phyloP scores from a whole-genome alignment of 352 stramenopile genomes.

The Pythium aristosporum region DNA sequence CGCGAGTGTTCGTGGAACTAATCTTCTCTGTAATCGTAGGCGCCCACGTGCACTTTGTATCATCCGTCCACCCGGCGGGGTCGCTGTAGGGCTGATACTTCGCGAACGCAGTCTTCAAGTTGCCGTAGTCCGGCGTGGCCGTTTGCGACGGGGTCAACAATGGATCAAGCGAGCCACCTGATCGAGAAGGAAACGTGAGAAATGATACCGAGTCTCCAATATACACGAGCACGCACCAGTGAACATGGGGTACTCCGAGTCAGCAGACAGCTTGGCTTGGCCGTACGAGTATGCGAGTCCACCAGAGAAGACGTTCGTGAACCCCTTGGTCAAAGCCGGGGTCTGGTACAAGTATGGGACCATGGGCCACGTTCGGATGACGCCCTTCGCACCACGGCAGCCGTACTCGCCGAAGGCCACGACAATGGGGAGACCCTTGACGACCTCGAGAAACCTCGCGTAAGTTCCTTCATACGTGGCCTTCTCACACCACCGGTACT shows the following conservation, averaged over 20 bases:
- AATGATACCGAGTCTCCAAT: neutral
- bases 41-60: conserved; percentile 63
- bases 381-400: conserved; percentile 55
- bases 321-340: conserved; percentile 60
- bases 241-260: conserved; percentile 82
- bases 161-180: conserved; percentile 65
- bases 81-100: conserved; percentile 63
- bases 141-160: conserved; percentile 60
- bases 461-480: conserved; percentile 73
- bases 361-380: conserved; percentile 72
- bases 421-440: conserved; percentile 77
- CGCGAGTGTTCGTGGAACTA: conserved; percentile 52
- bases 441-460: conserved; percentile 67
- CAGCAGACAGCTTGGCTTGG: conserved; percentile 68
- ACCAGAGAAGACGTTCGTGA: conserved; percentile 80
- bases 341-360: conserved; percentile 76
- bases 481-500: conserved; percentile 83
- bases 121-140: conserved; percentile 62
- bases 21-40: conserved; percentile 57
- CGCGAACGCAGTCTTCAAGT: conserved; percentile 66
- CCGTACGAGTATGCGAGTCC: conserved; percentile 85
- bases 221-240: conserved; percentile 39
- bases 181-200: neutral
- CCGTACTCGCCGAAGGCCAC: conserved; percentile 83
- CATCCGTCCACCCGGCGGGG: conserved; percentile 51